phyloP scores from a whole-genome alignment of 305 asterid species.

The Solanum hybrid region DNA sequence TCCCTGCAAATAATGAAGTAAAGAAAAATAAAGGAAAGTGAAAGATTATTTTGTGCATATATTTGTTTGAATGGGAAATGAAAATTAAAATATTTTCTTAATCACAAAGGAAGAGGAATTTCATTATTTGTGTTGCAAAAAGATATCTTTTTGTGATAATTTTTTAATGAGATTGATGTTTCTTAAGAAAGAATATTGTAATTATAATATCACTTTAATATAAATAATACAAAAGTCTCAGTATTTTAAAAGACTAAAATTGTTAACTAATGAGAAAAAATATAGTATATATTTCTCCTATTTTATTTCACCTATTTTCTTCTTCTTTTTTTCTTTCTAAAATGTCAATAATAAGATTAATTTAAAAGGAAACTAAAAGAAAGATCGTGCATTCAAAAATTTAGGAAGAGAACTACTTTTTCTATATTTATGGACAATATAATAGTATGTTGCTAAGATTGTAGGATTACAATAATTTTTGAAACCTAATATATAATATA shows the following conservation, averaged over 20 bases:
- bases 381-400: too few species aligned
- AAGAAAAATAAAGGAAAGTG: background rate
- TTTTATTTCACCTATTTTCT: background rate
- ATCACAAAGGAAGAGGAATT: background rate
- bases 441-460: too few species aligned
- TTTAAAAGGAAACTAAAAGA: too few species aligned
- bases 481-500: too few species aligned
- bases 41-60: background rate
- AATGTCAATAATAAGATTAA: too few species aligned
- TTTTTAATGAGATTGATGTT: background rate
- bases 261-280: background rate
- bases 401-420: background rate
- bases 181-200: background rate
- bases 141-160: background rate
- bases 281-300: background rate
- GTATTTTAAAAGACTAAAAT: too few species aligned
- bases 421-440: too few species aligned
- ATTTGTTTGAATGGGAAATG: background rate
- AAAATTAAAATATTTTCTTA: background rate
- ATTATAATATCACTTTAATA: background rate
- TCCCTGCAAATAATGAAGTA: background rate
- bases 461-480: too few species aligned
- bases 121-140: background rate
- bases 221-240: background rate
- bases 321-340: too few species aligned